Conservation (phyloP, 441 rosid species). For the Adansonia rubrostipa region DNA sequence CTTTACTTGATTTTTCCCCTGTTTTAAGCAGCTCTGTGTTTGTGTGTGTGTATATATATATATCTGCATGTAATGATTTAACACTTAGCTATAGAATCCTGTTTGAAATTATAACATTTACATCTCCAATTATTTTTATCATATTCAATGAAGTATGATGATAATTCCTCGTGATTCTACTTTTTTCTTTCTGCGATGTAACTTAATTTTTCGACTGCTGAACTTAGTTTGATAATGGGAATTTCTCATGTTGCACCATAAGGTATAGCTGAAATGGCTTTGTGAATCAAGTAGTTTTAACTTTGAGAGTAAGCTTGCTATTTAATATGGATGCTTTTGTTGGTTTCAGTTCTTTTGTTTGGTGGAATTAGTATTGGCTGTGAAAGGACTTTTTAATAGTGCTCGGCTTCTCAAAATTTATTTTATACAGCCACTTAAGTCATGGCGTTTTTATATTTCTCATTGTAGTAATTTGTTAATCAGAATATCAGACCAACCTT, state of each 20-base stretch:
- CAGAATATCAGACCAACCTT: constrained; percentile 8
- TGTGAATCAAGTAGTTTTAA: neutral
- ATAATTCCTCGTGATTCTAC: too few relatives aligned
- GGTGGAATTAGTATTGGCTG: neutral
- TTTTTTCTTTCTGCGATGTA: neutral
- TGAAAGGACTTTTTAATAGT: neutral
- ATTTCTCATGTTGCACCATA: neutral
- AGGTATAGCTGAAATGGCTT: neutral
- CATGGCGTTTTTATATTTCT: neutral
- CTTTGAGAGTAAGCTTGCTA: neutral
- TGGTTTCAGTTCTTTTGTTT: constrained; percentile 2
- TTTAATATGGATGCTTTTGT: neutral
- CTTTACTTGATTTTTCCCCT: neutral
- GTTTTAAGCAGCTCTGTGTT: neutral
- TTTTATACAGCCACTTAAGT: neutral
- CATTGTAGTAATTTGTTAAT: neutral
- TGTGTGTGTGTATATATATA: too few relatives aligned
- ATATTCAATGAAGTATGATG: constrained; percentile 1
- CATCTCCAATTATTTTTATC: neutral
- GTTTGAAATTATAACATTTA: neutral
- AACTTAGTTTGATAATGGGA: neutral
- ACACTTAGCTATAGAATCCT: neutral
- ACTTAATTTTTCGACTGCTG: neutral
- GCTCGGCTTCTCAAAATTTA: neutral
- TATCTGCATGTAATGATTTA: neutral